Evolutionary conservation across 192 early-diverging fungal species (phyloP).

Genomic region (Funneliformis mosseae): DNA sequence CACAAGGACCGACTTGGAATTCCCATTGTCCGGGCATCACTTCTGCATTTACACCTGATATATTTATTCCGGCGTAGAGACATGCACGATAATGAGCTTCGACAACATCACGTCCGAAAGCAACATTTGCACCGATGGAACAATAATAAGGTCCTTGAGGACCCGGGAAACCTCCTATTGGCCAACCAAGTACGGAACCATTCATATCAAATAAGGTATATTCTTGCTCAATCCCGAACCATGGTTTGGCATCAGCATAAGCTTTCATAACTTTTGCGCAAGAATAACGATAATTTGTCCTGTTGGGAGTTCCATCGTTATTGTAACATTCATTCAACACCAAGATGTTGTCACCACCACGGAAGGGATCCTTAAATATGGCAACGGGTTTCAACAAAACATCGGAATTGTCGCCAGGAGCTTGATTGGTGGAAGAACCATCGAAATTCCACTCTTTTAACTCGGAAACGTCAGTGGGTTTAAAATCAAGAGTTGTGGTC

Average conservation of each 20-base stretch:
- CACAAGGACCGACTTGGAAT: constrained; percentile 59
- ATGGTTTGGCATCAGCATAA: constrained; percentile 45
- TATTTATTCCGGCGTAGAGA: constrained; percentile 58
- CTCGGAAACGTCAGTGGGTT: constrained; percentile 38
- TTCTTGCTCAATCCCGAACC: constrained; percentile 65
- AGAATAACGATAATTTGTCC: constrained; percentile 50
- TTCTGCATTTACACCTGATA: constrained; percentile 59
- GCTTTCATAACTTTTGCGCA: constrained; percentile 45
- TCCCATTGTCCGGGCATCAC: constrained; percentile 61
- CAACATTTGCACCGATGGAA: constrained; percentile 53
- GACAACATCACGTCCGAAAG: constrained; percentile 59
- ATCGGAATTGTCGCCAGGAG: constrained; percentile 56
- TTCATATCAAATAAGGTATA: constrained; percentile 57
- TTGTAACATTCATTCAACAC: constrained; percentile 56
- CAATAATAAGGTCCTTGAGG: constrained; percentile 62
- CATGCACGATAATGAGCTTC: constrained; percentile 62
- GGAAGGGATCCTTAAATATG: constrained; percentile 57
- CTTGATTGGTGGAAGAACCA: constrained; percentile 59
- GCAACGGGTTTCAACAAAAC: constrained; percentile 52
- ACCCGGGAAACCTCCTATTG: constrained; percentile 57
- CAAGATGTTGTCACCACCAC: constrained; percentile 56
- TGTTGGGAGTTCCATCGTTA: constrained; percentile 58
- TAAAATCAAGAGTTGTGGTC: constrained; percentile 48
- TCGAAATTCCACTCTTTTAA: constrained; percentile 60
- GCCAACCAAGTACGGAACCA: constrained; percentile 53